A percentile compares a stretch with the other conserved stretches of the same genome.
These are phyloP conservation scores for Benincasa hispida DNA, from an alignment of 306 rosid genomes.

Conservation along the genomic window DNA sequence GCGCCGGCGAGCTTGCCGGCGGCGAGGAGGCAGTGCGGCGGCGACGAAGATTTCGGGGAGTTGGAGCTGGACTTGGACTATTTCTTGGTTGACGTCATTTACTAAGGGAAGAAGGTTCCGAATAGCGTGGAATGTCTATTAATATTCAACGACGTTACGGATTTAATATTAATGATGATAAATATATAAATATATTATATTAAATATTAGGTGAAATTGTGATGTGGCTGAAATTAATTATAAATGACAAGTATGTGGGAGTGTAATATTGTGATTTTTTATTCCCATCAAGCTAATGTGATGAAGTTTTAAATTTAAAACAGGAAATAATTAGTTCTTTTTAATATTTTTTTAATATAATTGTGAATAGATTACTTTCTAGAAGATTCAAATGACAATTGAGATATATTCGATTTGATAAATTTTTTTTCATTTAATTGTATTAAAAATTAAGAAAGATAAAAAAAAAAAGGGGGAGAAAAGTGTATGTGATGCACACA, in stretches of 20 bases:
- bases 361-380: too few relatives aligned
- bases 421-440: too few relatives aligned
- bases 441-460: too few relatives aligned
- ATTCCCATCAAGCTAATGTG: too few relatives aligned
- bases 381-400: too few relatives aligned
- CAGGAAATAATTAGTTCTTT: background rate
- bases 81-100: conserved; percentile 33
- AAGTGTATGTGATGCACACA: too few relatives aligned
- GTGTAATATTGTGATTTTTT: background rate
- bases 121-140: background rate
- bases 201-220: background rate
- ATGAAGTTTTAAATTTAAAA: too few relatives aligned
- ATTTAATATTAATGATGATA: background rate
- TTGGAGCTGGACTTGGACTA: conserved; percentile 59
- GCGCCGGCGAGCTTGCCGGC: conserved; percentile 29
- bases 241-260: background rate
- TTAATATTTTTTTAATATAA: too few relatives aligned
- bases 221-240: background rate
- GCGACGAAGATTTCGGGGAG: conserved; percentile 54
- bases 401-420: too few relatives aligned
- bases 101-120: background rate
- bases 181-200: background rate
- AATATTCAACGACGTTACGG: background rate
- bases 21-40: conserved; percentile 23
- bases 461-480: too few relatives aligned